These are phyloP conservation scores for Wickerhamiella siamensis DNA, from an alignment of 805 yeast species.

Conservation along the genomic window DNA sequence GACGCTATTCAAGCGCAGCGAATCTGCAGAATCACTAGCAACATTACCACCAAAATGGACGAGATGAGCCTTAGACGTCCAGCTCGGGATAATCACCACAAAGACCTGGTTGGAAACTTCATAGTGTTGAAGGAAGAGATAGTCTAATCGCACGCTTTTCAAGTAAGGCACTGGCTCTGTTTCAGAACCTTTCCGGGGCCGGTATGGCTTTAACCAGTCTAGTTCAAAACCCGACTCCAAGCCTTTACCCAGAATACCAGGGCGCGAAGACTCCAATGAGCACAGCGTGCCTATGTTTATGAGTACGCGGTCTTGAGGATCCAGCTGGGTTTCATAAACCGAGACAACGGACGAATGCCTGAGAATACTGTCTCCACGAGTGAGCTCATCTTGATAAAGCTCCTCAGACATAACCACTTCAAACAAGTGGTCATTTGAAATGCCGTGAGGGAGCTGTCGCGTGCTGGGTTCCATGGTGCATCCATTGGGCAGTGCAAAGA, in stretches of 20 bases:
- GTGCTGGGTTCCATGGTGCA: conserved; percentile 39
- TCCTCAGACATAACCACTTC: conserved; percentile 56
- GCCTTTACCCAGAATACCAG: conserved; percentile 81
- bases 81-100: conserved; percentile 9
- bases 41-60: conserved; percentile 2
- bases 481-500: background rate
- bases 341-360: conserved; percentile 49
- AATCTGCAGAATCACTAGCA: background rate
- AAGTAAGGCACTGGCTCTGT: conserved; percentile 20
- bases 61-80: conserved; percentile 6
- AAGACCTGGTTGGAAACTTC: conserved; percentile 15
- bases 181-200: conserved; percentile 28
- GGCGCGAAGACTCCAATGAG: conserved; percentile 44
- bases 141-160: conserved; percentile 20
- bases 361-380: conserved; percentile 46
- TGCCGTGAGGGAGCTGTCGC: conserved; percentile 60
- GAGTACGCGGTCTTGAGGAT: conserved; percentile 55
- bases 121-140: conserved; percentile 14
- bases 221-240: conserved; percentile 70
- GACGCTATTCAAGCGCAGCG: conserved; percentile 5
- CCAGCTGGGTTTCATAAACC: conserved; percentile 62
- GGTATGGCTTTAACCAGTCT: conserved; percentile 32
- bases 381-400: conserved; percentile 39
- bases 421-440: conserved; percentile 35
- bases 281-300: conserved; percentile 67